Conservation (phyloP, 257 asterid genomes). For the Fraxinus cuspidata region DNA sequence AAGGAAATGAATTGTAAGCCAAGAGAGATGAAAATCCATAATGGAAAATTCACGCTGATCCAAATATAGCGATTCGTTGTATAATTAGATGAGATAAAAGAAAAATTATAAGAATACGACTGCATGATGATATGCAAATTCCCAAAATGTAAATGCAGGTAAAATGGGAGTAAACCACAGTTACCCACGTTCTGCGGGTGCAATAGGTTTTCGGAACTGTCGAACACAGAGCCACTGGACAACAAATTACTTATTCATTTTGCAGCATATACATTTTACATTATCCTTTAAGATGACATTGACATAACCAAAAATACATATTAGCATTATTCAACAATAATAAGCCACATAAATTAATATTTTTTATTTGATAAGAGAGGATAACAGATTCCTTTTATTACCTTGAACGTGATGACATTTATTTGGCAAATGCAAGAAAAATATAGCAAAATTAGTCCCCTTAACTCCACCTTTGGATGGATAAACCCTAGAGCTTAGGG, state of each 20-base stretch:
- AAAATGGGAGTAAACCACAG: neutral
- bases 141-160: neutral
- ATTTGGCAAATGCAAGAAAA: neutral
- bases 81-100: neutral
- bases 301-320: neutral
- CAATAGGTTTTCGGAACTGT: constrained; percentile 11
- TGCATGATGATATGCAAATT: neutral
- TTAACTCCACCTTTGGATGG: neutral
- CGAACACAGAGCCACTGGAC: neutral
- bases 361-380: neutral
- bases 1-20: constrained; percentile 25
- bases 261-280: neutral
- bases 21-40: constrained; percentile 15
- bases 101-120: neutral
- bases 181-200: neutral
- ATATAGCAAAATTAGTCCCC: neutral
- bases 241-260: neutral
- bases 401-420: neutral
- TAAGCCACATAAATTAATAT: neutral
- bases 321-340: constrained; percentile 7
- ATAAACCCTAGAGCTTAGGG: neutral
- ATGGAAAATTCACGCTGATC: neutral
- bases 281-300: neutral
- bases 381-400: neutral
- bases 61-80: neutral